Percentiles rank a stretch among this genome's conserved stretches.
phyloP scores from a whole-genome alignment of 768 basidiomycete species.

The Coprinellus micaceus region DNA sequence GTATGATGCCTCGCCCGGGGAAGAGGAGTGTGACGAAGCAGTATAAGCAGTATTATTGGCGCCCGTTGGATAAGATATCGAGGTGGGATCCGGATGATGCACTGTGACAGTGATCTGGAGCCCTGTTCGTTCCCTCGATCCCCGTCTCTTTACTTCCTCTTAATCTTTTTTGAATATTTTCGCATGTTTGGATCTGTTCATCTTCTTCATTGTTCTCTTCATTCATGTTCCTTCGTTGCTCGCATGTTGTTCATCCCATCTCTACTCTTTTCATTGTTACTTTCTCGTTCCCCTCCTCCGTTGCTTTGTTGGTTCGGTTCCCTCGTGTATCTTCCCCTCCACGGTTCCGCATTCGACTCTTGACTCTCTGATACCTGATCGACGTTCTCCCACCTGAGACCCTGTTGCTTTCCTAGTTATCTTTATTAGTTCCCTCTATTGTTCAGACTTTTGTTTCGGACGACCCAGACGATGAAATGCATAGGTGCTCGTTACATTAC shows the following conservation, averaged over 20 bases:
- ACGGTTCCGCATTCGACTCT: no score
- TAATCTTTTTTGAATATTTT: neutral
- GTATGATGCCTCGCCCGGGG: constrained; percentile 71
- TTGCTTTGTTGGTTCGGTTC: no score
- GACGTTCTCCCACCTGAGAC: no score
- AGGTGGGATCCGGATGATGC: constrained; percentile 75
- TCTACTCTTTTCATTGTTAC: neutral
- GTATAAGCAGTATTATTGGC: constrained; percentile 83
- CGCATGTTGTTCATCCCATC: neutral
- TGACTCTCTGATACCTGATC: no score
- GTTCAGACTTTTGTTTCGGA: no score
- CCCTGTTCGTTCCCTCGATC: neutral
- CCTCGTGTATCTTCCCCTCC: no score
- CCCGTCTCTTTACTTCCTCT: neutral
- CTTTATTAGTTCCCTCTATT: neutral
- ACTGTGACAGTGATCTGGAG: constrained; percentile 31
- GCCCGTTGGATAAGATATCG: constrained; percentile 66
- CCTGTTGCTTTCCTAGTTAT: neutral
- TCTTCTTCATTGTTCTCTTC: neutral
- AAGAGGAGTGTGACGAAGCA: constrained; percentile 79
- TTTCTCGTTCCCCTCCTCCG: neutral
- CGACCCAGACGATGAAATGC: no score
- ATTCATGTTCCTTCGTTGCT: neutral
- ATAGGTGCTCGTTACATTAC: no score
- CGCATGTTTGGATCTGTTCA: neutral